phyloP scores from a whole-genome alignment of 1,284 basidiomycete genomes.

The Irpex sp. region DNA sequence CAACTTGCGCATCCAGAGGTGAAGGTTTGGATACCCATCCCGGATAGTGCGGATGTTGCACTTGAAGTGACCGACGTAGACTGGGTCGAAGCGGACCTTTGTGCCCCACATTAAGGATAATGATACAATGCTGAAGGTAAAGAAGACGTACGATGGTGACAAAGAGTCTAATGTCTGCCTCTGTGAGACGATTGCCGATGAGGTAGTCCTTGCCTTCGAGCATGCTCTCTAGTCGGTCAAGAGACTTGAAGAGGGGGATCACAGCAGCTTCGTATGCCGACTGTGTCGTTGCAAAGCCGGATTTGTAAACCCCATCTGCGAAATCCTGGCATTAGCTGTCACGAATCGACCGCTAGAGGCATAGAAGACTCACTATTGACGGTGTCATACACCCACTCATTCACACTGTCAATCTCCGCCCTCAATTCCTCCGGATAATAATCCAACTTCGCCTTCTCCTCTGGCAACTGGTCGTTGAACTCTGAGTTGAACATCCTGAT shows the following conservation, averaged over 20 bases:
- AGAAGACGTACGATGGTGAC: conserved; percentile 75
- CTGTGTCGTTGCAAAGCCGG: conserved; percentile 85
- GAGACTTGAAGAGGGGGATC: conserved; percentile 64
- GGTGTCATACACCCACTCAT: conserved; percentile 83
- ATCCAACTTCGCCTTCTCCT: conserved; percentile 65
- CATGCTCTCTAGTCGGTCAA: conserved; percentile 81
- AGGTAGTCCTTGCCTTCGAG: conserved; percentile 80
- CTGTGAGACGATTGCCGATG: conserved; percentile 79
- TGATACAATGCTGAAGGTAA: neutral
- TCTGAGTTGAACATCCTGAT: conserved; percentile 88
- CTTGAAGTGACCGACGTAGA: conserved; percentile 93
- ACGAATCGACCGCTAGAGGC: conserved; percentile 39
- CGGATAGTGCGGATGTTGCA: conserved; percentile 84
- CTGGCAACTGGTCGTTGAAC: conserved; percentile 72
- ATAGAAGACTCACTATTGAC: conserved; percentile 76
- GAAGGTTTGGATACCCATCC: conserved; percentile 77
- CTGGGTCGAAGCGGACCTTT: conserved; percentile 67
- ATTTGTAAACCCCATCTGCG: conserved; percentile 82
- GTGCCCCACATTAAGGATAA: neutral
- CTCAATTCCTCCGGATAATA: conserved; percentile 75
- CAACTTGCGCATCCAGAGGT: conserved; percentile 82
- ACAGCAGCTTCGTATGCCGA: conserved; percentile 82
- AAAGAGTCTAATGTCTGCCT: conserved; percentile 89
- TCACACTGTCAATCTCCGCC: conserved; percentile 82
- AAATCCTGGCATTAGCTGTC: neutral